phyloP scores from a whole-genome alignment of 345 rosid species.

The Carallia pectinifolia region DNA sequence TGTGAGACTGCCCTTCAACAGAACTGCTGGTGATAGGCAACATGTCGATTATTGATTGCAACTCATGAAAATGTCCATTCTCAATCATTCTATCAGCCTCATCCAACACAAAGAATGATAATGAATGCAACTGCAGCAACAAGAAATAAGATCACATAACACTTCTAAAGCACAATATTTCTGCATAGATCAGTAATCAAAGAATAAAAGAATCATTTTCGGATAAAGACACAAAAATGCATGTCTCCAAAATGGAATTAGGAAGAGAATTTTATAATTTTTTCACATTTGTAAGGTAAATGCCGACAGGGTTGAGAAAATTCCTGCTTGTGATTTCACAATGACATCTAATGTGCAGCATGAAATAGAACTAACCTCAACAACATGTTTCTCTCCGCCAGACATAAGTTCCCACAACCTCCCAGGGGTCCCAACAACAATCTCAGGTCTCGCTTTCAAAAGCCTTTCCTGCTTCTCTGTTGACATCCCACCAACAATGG shows the following conservation, averaged over 20 bases:
- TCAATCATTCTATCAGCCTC: slow-evolving; percentile 99
- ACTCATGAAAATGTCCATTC: slow-evolving; percentile 87
- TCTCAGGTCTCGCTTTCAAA: slow-evolving; percentile 77
- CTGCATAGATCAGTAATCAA: background rate
- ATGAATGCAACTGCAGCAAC: slow-evolving; percentile 70
- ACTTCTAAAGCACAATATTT: background rate
- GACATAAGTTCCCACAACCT: slow-evolving; percentile 99
- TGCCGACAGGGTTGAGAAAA: background rate
- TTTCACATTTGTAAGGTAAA: no score
- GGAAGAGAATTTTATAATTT: no score
- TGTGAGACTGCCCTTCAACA: slow-evolving; percentile 43
- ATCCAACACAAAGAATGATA: slow-evolving; percentile 95
- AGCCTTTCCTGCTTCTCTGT: slow-evolving; percentile 89
- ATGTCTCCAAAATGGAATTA: no score
- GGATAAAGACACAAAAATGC: no score
- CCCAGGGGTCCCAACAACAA: slow-evolving; percentile 94
- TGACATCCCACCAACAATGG: slow-evolving; percentile 96
- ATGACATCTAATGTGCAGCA: slow-evolving; percentile 1
- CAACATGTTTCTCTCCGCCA: slow-evolving; percentile 81
- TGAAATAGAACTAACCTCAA: slow-evolving; percentile 56
- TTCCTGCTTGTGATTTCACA: background rate
- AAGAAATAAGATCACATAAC: background rate
- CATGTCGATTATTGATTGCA: slow-evolving; percentile 94
- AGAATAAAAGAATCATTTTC: no score
- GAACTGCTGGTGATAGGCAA: slow-evolving; percentile 57